These are phyloP conservation scores for Apiospora pterosperma DNA, from an alignment of 2,329 filamentous ascomycete species.

Conservation along the genomic window DNA sequence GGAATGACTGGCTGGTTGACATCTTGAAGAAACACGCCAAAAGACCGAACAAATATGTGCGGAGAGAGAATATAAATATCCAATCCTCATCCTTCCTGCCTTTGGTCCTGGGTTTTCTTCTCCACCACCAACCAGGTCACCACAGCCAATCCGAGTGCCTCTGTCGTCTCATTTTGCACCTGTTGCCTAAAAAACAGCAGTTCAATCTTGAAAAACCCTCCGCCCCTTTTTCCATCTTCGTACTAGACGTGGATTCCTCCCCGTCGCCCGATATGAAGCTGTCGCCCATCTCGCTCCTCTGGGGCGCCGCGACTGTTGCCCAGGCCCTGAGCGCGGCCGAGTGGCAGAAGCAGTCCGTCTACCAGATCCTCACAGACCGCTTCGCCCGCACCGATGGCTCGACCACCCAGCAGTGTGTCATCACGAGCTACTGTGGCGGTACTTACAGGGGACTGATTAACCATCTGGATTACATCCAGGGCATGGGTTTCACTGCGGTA, in stretches of 20 bases:
- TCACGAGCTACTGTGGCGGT: slow-evolving; percentile 44
- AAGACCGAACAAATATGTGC: not conserved
- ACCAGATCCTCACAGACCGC: slow-evolving; percentile 42
- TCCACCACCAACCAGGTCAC: not conserved
- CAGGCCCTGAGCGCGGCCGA: slow-evolving; percentile 24
- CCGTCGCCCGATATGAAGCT: slow-evolving; percentile 11
- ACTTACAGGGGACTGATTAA: slow-evolving; percentile 46
- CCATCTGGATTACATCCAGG: slow-evolving; percentile 48
- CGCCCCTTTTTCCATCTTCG: no score
- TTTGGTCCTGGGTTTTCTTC: not conserved
- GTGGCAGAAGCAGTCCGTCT: slow-evolving; percentile 41
- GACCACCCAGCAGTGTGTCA: slow-evolving; percentile 24
- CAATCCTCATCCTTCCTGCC: not conserved
- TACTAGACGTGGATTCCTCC: not conserved
- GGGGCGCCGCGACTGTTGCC: slow-evolving; percentile 6
- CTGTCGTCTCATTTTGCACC: not conserved
- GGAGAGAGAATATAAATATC: not conserved
- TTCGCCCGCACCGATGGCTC: slow-evolving; percentile 37
- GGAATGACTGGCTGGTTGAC: not conserved
- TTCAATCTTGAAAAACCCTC: not conserved
- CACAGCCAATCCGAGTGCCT: not conserved
- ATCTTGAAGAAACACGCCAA: not conserved
- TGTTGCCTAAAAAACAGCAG: not conserved
- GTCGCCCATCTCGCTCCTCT: slow-evolving; percentile 6
- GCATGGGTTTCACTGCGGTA: slow-evolving; percentile 38